These are phyloP conservation scores for Dictyostelium firmibasis DNA, from an alignment of 78 protist species.

Conservation along the genomic window DNA sequence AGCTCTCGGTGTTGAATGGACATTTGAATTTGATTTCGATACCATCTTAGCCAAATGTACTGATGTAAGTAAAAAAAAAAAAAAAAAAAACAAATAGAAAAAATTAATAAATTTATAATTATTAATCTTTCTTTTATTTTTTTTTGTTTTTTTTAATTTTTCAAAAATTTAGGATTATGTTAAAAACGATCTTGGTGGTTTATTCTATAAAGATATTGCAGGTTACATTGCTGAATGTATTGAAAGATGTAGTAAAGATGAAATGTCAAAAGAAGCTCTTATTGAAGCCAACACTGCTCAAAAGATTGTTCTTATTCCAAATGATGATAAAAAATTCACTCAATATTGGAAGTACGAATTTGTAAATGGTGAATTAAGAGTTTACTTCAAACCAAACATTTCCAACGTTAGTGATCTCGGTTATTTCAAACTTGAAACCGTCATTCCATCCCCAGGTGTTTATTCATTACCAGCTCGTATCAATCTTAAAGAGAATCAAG, in stretches of 20 bases:
- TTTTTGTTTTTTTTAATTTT: background rate
- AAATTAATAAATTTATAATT: background rate
- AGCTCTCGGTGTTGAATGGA: constrained; percentile 55
- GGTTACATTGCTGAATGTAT: constrained; percentile 4
- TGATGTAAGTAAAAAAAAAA: background rate
- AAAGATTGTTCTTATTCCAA: constrained; percentile 19
- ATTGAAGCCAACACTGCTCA: constrained; percentile 44
- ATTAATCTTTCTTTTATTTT: background rate
- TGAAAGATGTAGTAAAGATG: constrained; percentile 25
- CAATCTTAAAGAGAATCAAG: background rate
- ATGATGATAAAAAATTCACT: constrained; percentile 55
- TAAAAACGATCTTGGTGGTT: constrained; percentile 11
- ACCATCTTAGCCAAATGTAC: constrained; percentile 13
- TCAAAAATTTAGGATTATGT: background rate
- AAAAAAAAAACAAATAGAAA: background rate
- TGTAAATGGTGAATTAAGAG: background rate
- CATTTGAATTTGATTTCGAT: constrained; percentile 64
- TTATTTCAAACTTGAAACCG: constrained; percentile 11
- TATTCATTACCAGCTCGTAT: constrained; percentile 28
- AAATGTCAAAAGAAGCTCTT: constrained; percentile 71
- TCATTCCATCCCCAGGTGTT: constrained; percentile 70
- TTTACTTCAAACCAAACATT: constrained; percentile 1
- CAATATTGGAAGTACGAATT: constrained; percentile 48
- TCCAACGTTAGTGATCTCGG: constrained; percentile 13
- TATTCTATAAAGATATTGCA: constrained; percentile 42